phyloP scores from a whole-genome alignment of 2,329 filamentous ascomycete genomes.

The Penicillium sp. region DNA sequence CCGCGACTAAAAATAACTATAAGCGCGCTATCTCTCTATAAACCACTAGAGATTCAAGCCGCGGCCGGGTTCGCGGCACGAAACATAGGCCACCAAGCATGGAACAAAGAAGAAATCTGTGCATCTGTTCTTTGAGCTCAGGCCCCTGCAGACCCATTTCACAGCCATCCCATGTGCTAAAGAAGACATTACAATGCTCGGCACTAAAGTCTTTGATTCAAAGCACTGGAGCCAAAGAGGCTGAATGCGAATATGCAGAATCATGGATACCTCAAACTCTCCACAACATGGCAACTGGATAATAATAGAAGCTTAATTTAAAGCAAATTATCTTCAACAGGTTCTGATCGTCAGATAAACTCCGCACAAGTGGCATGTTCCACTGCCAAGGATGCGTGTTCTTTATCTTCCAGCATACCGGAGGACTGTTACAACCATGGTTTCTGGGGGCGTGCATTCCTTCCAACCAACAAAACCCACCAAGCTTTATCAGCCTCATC shows the following conservation, averaged over 20 bases:
- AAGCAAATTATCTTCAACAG: constrained; percentile 3
- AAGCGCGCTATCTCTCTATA: background rate
- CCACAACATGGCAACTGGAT: constrained; percentile 13
- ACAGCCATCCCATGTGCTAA: constrained; percentile 8
- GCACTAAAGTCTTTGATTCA: background rate
- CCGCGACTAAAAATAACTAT: constrained; percentile 1
- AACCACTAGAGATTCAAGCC: background rate
- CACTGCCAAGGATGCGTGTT: constrained; percentile 14
- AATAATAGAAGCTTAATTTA: constrained; percentile 16
- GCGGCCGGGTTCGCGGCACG: constrained; percentile 1
- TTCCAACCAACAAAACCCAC: constrained; percentile 35
- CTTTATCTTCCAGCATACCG: constrained; percentile 30
- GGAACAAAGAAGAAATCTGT: constrained; percentile 11
- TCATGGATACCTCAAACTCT: background rate
- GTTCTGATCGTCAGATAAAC: background rate
- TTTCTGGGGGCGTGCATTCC: constrained; percentile 39
- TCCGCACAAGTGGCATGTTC: background rate
- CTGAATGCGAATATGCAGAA: constrained; percentile 15
- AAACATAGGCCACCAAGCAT: constrained; percentile 1
- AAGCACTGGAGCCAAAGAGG: background rate
- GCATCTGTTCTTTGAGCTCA: constrained; percentile 4
- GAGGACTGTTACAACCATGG: constrained; percentile 35
- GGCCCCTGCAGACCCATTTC: constrained; percentile 3
- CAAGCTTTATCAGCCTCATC: constrained; percentile 22
- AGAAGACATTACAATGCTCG: background rate